Conservation (phyloP, 129 eudicot species). For the Flaveria sonorensis region DNA sequence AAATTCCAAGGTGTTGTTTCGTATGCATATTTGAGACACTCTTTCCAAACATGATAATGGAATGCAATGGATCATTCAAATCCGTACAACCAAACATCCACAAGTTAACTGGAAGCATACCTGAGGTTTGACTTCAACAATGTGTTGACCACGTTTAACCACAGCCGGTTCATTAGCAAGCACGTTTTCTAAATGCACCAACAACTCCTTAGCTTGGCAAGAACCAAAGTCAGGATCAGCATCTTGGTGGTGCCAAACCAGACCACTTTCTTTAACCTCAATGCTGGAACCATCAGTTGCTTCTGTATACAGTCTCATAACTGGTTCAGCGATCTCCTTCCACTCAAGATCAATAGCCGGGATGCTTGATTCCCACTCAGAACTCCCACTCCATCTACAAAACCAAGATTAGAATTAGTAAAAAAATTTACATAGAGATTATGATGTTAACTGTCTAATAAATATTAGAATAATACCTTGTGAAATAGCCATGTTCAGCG, state of each 20-base stretch:
- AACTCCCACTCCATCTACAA: slow-evolving; percentile 58
- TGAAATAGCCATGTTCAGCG: slow-evolving; percentile 84
- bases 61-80: neutral
- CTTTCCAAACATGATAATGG: neutral
- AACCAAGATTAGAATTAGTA: neutral
- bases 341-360: slow-evolving; percentile 63
- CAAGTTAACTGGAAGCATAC: slow-evolving; percentile 33
- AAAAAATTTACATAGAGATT: neutral
- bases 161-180: slow-evolving; percentile 77
- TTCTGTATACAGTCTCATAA: slow-evolving; percentile 71
- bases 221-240: slow-evolving; percentile 85
- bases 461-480: slow-evolving; percentile 43
- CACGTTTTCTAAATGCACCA: slow-evolving; percentile 72
- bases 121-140: slow-evolving; percentile 93
- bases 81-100: neutral
- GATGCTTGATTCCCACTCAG: slow-evolving; percentile 58
- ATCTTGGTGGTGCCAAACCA: slow-evolving; percentile 89
- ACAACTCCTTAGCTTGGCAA: slow-evolving; percentile 72
- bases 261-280: slow-evolving; percentile 75
- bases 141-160: slow-evolving; percentile 72
- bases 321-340: slow-evolving; percentile 72
- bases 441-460: neutral
- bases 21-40: neutral
- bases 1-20: neutral
- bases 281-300: slow-evolving; percentile 87